Evolutionary conservation across 2,329 filamentous ascomycete species (phyloP).

Genomic region (Fusarium pseudograminearum): DNA sequence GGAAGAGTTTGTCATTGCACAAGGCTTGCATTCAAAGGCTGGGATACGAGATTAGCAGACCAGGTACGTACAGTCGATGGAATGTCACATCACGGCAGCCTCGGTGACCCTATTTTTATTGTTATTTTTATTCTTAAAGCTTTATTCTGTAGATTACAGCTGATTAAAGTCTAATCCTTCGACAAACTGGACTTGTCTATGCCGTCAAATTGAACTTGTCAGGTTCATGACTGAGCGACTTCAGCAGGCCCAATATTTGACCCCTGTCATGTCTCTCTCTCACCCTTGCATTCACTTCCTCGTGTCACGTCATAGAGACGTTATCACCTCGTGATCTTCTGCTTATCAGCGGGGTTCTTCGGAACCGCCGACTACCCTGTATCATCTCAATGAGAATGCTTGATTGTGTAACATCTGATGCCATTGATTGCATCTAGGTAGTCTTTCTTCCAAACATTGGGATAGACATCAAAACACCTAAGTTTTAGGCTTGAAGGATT

Average conservation of each 20-base stretch:
- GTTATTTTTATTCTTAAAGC: background rate
- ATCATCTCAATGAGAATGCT: background rate
- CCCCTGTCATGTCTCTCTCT: no score
- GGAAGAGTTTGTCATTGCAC: background rate
- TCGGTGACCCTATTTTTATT: background rate
- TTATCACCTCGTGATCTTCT: background rate
- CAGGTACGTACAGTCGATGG: background rate
- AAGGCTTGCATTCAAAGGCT: background rate
- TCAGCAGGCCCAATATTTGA: background rate
- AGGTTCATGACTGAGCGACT: background rate
- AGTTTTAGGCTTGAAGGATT: background rate
- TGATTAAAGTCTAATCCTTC: background rate
- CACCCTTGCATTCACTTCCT: background rate
- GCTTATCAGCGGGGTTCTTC: conserved; percentile 1
- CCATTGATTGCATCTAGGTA: background rate
- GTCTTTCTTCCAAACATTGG: background rate
- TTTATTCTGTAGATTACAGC: background rate
- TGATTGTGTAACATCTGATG: background rate
- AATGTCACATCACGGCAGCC: background rate
- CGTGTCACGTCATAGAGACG: background rate
- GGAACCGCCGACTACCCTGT: background rate
- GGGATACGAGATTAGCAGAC: background rate
- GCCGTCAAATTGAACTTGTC: background rate
- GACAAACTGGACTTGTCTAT: background rate
- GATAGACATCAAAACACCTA: background rate